phyloP scores from a whole-genome alignment of 208 protist genomes.

The Histomonas meleagridis region DNA sequence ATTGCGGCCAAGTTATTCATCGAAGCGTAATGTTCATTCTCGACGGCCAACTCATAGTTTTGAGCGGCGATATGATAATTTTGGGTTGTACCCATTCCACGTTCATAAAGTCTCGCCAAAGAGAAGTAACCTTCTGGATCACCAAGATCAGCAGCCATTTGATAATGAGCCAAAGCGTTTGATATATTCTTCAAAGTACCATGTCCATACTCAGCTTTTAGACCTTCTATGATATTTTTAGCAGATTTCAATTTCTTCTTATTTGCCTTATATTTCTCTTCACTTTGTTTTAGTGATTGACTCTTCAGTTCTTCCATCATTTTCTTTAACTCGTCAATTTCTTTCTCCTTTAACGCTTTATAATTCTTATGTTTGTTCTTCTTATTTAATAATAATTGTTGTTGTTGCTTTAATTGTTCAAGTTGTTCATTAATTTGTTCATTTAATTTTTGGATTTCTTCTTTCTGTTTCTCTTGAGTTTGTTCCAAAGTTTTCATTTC shows the following conservation, averaged over 20 bases:
- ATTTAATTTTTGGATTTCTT: background rate
- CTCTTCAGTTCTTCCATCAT: too few relatives aligned
- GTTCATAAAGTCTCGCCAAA: background rate
- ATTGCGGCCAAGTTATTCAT: constrained; percentile 15
- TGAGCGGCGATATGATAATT: background rate
- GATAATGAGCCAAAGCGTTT: background rate
- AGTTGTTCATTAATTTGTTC: background rate
- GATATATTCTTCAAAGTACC: background rate
- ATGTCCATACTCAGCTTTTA: background rate
- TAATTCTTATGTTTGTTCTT: too few relatives aligned
- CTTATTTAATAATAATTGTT: too few relatives aligned
- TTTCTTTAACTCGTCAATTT: too few relatives aligned
- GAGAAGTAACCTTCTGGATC: background rate
- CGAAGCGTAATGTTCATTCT: background rate
- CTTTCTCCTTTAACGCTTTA: too few relatives aligned
- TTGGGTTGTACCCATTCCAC: background rate
- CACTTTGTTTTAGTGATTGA: background rate
- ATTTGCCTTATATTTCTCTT: background rate
- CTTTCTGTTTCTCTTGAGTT: background rate
- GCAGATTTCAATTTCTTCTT: background rate
- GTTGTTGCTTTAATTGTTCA: too few relatives aligned
- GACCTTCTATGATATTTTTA: background rate
- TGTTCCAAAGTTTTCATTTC: too few relatives aligned
- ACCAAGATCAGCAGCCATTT: background rate
- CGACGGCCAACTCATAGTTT: background rate